Conservation (phyloP, 805 yeast species). For the Candida nitratophila region DNA sequence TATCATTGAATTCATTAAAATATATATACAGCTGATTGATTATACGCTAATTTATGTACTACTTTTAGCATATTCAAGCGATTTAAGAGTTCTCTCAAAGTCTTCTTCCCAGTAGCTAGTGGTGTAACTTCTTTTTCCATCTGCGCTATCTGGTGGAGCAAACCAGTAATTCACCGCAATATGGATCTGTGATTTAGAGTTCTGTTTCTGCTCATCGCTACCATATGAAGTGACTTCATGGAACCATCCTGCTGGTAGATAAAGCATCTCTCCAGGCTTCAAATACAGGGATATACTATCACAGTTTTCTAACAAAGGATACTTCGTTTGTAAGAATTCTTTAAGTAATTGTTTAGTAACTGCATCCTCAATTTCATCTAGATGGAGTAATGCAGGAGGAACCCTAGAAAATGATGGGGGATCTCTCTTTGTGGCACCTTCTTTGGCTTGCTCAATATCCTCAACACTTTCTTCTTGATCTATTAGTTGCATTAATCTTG, state of each 20-base stretch:
- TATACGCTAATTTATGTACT: too few relatives aligned
- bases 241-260: constrained; percentile 75
- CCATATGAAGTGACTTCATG: constrained; percentile 73
- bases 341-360: constrained; percentile 21
- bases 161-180: constrained; percentile 73
- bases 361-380: constrained; percentile 41
- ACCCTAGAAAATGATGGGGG: constrained; percentile 66
- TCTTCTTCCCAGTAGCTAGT: constrained; percentile 51
- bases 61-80: constrained; percentile 15
- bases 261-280: constrained; percentile 59
- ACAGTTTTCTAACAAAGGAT: constrained; percentile 41
- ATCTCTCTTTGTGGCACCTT: constrained; percentile 26
- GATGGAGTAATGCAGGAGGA: constrained; percentile 57
- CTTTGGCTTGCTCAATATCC: constrained; percentile 6
- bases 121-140: constrained; percentile 30
- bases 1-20: too few relatives aligned
- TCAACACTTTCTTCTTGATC: constrained; percentile 22
- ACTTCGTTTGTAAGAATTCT: constrained; percentile 32
- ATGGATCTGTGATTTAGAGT: constrained; percentile 30
- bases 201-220: constrained; percentile 7
- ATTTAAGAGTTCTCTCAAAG: constrained; percentile 34
- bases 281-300: constrained; percentile 39
- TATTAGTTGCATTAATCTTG: constrained; percentile 17
- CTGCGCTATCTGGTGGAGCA: constrained; percentile 47
- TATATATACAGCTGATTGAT: too few relatives aligned